A percentile compares a stretch with the other conserved stretches of the same genome.
phyloP scores from a whole-genome alignment of 805 yeast genomes.

The Kuraishia cidri region DNA sequence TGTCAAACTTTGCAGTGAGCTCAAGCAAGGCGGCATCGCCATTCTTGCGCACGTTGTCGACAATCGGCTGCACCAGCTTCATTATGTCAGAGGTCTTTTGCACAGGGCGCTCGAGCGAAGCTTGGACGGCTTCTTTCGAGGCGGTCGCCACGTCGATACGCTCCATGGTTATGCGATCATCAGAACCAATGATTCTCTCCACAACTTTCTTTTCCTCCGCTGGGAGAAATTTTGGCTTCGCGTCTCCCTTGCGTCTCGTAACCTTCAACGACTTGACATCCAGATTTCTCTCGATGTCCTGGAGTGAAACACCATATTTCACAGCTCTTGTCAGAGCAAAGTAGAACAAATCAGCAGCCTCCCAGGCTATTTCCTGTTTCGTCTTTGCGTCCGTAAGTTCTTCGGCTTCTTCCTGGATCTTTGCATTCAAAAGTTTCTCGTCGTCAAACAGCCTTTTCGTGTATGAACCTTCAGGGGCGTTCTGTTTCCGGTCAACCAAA shows the following conservation, averaged over 20 bases:
- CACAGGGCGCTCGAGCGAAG: constrained; percentile 85
- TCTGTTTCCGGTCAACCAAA: constrained; percentile 46
- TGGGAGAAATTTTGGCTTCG: constrained; percentile 66
- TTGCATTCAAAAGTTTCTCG: constrained; percentile 65
- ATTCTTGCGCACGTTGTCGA: constrained; percentile 60
- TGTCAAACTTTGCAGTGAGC: constrained; percentile 85
- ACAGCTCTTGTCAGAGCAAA: constrained; percentile 45
- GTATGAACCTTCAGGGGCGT: constrained; percentile 92
- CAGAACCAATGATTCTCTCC: constrained; percentile 16
- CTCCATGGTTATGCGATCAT: constrained; percentile 38
- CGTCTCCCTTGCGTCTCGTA: constrained; percentile 92
- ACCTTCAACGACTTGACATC: constrained; percentile 80
- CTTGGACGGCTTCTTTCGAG: constrained; percentile 34
- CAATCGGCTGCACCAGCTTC: constrained; percentile 87
- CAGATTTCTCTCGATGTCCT: constrained; percentile 78
- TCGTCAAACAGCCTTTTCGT: constrained; percentile 84
- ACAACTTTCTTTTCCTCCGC: constrained; percentile 7
- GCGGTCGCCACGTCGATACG: constrained; percentile 33
- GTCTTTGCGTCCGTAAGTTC: constrained; percentile 81
- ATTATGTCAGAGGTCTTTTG: constrained; percentile 89
- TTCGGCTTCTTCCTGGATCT: constrained; percentile 93
- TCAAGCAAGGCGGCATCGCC: constrained; percentile 91
- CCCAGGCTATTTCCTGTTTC: constrained; percentile 79
- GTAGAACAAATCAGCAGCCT: constrained; percentile 82
- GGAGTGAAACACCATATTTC: constrained; percentile 67